A percentile compares a stretch with the other conserved stretches of the same genome.
These are phyloP conservation scores for Wickerhamiella galacta DNA, from an alignment of 805 yeast genomes.

Conservation along the genomic window DNA sequence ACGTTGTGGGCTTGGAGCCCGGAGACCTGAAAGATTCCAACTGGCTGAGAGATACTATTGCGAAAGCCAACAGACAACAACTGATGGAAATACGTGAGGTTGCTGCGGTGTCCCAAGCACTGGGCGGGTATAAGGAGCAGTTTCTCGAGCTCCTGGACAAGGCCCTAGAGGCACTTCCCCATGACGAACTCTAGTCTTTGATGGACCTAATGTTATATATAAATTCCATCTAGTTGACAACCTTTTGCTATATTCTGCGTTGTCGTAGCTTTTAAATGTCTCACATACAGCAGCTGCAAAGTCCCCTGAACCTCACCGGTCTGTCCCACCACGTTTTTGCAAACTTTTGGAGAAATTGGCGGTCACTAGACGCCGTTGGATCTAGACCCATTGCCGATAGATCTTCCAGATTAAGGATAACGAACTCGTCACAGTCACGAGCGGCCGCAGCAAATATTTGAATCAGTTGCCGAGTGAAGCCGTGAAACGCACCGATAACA, in stretches of 20 bases:
- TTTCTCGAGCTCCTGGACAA: background rate
- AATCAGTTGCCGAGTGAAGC: conserved; percentile 30
- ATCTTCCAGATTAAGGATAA: conserved; percentile 29
- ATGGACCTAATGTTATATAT: no score
- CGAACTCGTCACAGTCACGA: conserved; percentile 17
- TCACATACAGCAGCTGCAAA: conserved; percentile 14
- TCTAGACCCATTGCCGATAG: conserved; percentile 42
- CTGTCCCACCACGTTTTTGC: conserved; percentile 34
- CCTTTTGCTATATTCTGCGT: no score
- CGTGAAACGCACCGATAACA: conserved; percentile 37
- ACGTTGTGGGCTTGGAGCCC: background rate
- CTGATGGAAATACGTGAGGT: background rate
- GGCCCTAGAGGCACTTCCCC: background rate
- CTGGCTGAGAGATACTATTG: background rate
- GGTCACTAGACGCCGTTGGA: conserved; percentile 32
- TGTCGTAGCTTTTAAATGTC: no score
- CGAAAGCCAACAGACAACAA: background rate
- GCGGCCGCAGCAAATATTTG: conserved; percentile 25
- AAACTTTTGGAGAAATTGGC: conserved; percentile 28
- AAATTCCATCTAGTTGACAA: no score
- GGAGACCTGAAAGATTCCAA: background rate
- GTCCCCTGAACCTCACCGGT: conserved; percentile 25
- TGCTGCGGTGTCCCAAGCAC: no score
- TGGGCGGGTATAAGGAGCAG: background rate
- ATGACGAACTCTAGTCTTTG: background rate